These are phyloP conservation scores for Fraxinus velutina DNA, from an alignment of 305 asterid genomes.

Conservation along the genomic window DNA sequence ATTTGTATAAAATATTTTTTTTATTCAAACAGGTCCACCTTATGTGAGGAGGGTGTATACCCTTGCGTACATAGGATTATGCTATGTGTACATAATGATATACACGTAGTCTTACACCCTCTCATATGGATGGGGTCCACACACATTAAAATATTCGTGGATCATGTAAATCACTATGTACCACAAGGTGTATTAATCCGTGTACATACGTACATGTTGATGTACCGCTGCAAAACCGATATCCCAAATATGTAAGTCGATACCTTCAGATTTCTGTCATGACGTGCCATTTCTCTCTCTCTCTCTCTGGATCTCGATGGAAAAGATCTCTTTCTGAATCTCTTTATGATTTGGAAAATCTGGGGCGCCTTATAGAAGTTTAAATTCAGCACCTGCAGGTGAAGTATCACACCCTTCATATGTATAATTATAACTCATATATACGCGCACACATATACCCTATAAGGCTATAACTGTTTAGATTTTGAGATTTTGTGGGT, in stretches of 20 bases:
- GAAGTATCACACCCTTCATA: background rate
- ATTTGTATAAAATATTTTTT: too few species aligned
- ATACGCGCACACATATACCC: background rate
- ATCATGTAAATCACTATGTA: too few species aligned
- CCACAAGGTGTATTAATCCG: too few species aligned
- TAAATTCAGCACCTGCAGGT: constrained; percentile 22
- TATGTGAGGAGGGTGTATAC: too few species aligned
- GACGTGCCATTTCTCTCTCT: background rate
- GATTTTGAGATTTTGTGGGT: constrained; percentile 24
- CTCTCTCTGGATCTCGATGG: background rate
- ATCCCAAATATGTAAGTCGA: background rate
- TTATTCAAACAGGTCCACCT: too few species aligned
- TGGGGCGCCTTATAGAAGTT: background rate
- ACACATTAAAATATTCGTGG: too few species aligned
- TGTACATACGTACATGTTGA: too few species aligned
- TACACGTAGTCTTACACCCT: too few species aligned
- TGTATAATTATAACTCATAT: background rate
- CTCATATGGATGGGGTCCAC: too few species aligned
- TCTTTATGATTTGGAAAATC: background rate
- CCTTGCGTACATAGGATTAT: too few species aligned
- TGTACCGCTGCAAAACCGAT: too few species aligned
- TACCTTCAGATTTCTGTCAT: background rate
- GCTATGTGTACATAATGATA: too few species aligned
- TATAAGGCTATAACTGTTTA: background rate
- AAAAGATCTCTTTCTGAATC: background rate